A percentile compares a stretch with the other conserved stretches of the same genome.
phyloP scores from a whole-genome alignment of 805 yeast genomes.

The Candida boleticola region DNA sequence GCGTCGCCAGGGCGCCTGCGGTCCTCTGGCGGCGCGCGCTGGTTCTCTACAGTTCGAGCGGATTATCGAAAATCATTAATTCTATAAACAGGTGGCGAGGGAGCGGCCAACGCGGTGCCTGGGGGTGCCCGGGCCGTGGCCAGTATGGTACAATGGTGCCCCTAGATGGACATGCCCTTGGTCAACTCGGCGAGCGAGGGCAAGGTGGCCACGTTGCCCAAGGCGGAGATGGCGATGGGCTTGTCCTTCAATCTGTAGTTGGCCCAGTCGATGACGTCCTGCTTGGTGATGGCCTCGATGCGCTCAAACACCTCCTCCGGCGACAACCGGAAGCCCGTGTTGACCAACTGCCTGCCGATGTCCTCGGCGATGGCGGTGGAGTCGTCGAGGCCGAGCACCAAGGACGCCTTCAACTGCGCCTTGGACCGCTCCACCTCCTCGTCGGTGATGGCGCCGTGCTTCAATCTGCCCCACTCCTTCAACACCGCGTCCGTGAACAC shows the following conservation, averaged over 20 bases:
- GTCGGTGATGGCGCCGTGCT: slow-evolving; percentile 70
- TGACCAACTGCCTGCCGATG: slow-evolving; percentile 94
- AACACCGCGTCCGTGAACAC: slow-evolving; percentile 71
- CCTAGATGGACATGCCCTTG: slow-evolving; percentile 30
- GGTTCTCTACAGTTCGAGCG: too few species aligned
- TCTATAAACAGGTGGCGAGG: not conserved
- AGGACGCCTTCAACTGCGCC: slow-evolving; percentile 89
- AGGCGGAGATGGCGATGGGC: slow-evolving; percentile 87
- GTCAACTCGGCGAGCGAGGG: slow-evolving; percentile 64
- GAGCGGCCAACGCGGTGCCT: too few species aligned
- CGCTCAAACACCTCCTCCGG: slow-evolving; percentile 74
- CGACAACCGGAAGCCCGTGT: slow-evolving; percentile 77
- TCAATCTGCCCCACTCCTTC: slow-evolving; percentile 86
- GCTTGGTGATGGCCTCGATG: slow-evolving; percentile 73
- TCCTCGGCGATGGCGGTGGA: slow-evolving; percentile 96
- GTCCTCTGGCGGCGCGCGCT: too few species aligned
- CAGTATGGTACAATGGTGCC: too few species aligned
- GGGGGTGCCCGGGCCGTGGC: too few species aligned
- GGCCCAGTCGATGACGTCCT: slow-evolving; percentile 87
- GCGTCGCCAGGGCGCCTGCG: too few species aligned
- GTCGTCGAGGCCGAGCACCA: slow-evolving; percentile 86
- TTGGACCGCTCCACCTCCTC: slow-evolving; percentile 93
- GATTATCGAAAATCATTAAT: not conserved
- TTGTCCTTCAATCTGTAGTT: slow-evolving; percentile 71
- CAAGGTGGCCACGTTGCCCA: slow-evolving; percentile 74